Conservation (phyloP, 495 filamentous ascomycete genomes). For the Jackrogersella minutella region DNA sequence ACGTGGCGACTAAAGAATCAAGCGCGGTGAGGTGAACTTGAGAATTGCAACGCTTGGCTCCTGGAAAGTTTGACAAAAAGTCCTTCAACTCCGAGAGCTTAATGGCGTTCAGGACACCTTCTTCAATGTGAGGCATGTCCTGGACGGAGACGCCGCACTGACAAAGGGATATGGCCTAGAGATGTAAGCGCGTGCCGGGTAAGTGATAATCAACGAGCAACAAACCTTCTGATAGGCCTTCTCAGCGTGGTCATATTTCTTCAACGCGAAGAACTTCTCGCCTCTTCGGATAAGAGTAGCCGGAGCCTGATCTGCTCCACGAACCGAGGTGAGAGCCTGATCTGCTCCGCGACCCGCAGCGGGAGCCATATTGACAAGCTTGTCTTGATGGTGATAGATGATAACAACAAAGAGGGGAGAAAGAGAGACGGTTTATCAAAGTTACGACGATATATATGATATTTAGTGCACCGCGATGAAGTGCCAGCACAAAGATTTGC, state of each 20-base stretch:
- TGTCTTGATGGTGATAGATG: not conserved
- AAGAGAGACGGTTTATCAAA: too few species aligned
- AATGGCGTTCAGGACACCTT: conserved; percentile 25
- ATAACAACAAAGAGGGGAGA: not conserved
- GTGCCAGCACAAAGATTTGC: too few species aligned
- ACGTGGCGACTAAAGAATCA: conserved; percentile 28
- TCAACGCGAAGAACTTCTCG: not conserved
- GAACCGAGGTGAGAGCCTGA: not conserved
- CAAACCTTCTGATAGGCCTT: conserved; percentile 17
- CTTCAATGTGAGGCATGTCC: conserved; percentile 1
- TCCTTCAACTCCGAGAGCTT: conserved; percentile 11
- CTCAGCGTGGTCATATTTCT: conserved; percentile 4
- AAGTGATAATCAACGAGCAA: not conserved
- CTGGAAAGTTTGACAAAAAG: not conserved
- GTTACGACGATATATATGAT: too few species aligned
- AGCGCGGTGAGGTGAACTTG: conserved; percentile 17
- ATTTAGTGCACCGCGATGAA: too few species aligned
- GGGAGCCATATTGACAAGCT: conserved; percentile 9
- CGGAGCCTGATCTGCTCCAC: not conserved
- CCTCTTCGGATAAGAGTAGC: conserved; percentile 6
- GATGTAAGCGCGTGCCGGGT: not conserved
- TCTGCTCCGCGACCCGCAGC: not conserved
- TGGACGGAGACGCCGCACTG: conserved; percentile 12
- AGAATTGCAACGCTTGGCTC: conserved; percentile 20
- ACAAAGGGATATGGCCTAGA: conserved; percentile 22